Base-by-base conservation (phyloP, 148 eudicot species). In the Talinum fruticosum region DNA sequence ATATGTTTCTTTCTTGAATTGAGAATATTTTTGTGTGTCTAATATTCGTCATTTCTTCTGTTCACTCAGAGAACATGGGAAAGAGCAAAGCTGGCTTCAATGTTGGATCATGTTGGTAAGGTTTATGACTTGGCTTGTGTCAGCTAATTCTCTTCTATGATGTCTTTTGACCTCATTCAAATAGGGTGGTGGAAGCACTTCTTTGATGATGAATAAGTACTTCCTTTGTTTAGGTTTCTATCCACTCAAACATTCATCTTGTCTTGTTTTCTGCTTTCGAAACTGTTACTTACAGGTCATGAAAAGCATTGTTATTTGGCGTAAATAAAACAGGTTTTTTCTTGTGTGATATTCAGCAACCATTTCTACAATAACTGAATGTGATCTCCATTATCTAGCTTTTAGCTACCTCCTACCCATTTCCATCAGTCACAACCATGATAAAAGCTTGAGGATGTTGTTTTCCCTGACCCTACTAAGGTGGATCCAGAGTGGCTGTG, bases 41-140 rank as follows among this genome's bases (percentile, higher is more conserved):
- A 37, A 35, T 69, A 37, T 57, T 29, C 34, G 8, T 69, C 65
- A 29, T 12, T 67, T 71, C 16, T 74, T 53, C 74, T 62, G 53
- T 70, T 80, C 47, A 38, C 34, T 18, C 90, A 96, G 97, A 89
- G 97, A 81, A 96, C 99, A 77, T 96, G 97, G 96, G 97, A 96
- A 82, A 88, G 99, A 84, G 93, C 99, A 29, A 96, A 90, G 84
- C 59, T 93, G 88, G 97, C 97, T 14, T 81, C 91, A 29, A 83
- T 90, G 71, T 81, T 96, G 87, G 97, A 93, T 75, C 92, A 81
- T 79, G 94, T 93, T 79, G 99, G 99, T 96, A 88, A 76, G 72
- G 41, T n/a, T 78, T 59, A 37, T 79, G 67, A 66, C 74, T 69
- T 36, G 21, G 32, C 66, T 28, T 33, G 32, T 13, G 5, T 54